Percentiles rank a stretch among this genome's conserved stretches.
These are phyloP conservation scores for Rhodotorula sp. DNA, from an alignment of 1,284 basidiomycete species.

Conservation along the genomic window DNA sequence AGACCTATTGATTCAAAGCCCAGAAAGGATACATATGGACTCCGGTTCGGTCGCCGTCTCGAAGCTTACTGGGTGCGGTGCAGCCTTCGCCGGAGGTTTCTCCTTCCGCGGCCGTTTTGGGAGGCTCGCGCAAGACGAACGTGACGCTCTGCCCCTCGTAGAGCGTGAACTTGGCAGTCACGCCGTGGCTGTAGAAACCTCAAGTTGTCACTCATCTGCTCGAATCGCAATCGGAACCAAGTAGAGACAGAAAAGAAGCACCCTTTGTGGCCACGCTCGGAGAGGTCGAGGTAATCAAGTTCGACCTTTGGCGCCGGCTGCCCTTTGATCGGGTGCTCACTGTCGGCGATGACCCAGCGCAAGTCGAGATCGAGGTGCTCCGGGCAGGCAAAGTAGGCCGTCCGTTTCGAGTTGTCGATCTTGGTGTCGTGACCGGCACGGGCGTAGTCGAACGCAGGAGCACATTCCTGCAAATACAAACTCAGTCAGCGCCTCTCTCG, in stretches of 20 bases:
- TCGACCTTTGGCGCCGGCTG: slow-evolving; percentile 49
- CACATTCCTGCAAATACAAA: slow-evolving; percentile 55
- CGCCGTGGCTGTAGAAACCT: slow-evolving; percentile 37
- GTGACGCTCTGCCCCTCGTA: slow-evolving; percentile 79
- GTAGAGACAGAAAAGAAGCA: neutral
- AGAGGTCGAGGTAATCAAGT: slow-evolving; percentile 57
- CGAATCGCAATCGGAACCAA: too few relatives aligned
- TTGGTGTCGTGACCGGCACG: slow-evolving; percentile 65
- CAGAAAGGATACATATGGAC: neutral
- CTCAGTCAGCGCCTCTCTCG: neutral
- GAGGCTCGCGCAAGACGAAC: slow-evolving; percentile 69
- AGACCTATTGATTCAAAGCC: neutral
- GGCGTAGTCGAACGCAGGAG: slow-evolving; percentile 91
- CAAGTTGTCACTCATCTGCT: neutral
- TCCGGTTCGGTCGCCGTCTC: neutral
- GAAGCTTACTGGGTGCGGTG: neutral
- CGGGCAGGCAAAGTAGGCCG: slow-evolving; percentile 59
- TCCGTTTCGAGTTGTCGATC: slow-evolving; percentile 54
- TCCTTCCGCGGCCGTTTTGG: neutral
- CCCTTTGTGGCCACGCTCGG: slow-evolving; percentile 57
- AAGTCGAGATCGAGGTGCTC: slow-evolving; percentile 65
- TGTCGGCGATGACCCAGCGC: slow-evolving; percentile 58
- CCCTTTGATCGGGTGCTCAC: slow-evolving; percentile 21
- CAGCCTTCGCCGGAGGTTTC: slow-evolving; percentile 17
- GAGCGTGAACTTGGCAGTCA: slow-evolving; percentile 60